Conservation (phyloP, 2,329 filamentous ascomycete species). For the Talaromyces sp. region DNA sequence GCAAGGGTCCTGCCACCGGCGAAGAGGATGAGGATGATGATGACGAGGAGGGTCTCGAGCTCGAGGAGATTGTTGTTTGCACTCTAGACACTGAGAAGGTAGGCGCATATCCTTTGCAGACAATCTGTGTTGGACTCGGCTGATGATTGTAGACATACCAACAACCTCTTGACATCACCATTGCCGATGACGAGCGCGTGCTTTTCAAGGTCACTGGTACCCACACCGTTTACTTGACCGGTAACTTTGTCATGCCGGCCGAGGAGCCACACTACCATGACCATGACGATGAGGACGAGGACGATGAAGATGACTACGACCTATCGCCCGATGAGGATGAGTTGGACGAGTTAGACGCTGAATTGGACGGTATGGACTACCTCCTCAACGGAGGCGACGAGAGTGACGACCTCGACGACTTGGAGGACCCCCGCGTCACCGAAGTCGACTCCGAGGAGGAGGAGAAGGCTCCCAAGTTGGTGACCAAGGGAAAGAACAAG, state of each 20-base stretch:
- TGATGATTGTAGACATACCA: constrained; percentile 70
- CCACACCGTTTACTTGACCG: constrained; percentile 86
- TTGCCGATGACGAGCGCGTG: constrained; percentile 81
- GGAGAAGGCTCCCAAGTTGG: constrained; percentile 57
- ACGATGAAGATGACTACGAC: constrained; percentile 73
- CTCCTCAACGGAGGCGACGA: constrained; percentile 55
- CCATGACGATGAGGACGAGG: constrained; percentile 55
- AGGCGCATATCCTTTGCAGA: constrained; percentile 27
- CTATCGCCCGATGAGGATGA: constrained; percentile 76
- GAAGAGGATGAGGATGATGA: constrained; percentile 61
- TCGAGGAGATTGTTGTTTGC: constrained; percentile 91
- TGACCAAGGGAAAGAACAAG: constrained; percentile 81
- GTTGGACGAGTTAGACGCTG: constrained; percentile 53
- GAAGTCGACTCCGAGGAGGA: constrained; percentile 81
- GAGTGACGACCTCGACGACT: constrained; percentile 71
- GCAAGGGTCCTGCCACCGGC: constrained; percentile 69
- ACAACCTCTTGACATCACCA: constrained; percentile 88
- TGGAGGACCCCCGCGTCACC: constrained; percentile 75
- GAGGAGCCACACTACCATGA: constrained; percentile 46
- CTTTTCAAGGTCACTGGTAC: constrained; percentile 90
- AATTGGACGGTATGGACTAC: constrained; percentile 50
- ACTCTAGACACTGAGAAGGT: constrained; percentile 92
- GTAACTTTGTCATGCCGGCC: constrained; percentile 83
- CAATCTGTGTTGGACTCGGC: not conserved
- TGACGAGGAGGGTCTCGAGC: constrained; percentile 58